phyloP scores from a whole-genome alignment of 352 stramenopile genomes.

The Blastocystis sp. region DNA sequence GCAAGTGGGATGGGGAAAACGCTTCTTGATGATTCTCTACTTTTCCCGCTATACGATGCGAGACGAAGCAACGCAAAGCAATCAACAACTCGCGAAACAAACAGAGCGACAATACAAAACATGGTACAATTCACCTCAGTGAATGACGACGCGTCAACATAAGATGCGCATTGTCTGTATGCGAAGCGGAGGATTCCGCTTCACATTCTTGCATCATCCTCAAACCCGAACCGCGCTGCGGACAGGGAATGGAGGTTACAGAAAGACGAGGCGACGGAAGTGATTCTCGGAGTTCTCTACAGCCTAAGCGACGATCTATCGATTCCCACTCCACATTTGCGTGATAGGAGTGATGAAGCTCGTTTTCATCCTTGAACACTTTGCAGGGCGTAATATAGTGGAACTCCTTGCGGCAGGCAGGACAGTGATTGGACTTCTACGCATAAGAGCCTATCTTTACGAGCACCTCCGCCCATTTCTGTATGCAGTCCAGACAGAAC shows the following conservation, averaged over 20 bases:
- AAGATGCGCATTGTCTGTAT: no score
- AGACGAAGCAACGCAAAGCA: no score
- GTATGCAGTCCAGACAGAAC: slow-evolving; percentile 19
- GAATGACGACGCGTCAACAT: not conserved
- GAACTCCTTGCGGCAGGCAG: not conserved
- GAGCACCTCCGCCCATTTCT: slow-evolving; percentile 4
- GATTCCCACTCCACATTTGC: not conserved
- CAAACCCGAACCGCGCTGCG: not conserved
- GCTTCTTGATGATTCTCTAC: no score
- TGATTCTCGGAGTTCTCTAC: not conserved
- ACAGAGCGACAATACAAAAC: no score
- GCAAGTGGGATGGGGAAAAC: no score
- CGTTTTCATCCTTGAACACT: slow-evolving; percentile 21
- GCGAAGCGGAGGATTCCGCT: no score
- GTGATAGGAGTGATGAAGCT: not conserved
- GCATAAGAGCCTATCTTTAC: not conserved
- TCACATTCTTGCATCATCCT: not conserved
- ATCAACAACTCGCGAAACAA: no score
- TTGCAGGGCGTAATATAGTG: slow-evolving; percentile 27
- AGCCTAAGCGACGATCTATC: not conserved
- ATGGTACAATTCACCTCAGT: not conserved
- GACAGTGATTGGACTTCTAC: slow-evolving; percentile 37
- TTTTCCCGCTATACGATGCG: no score
- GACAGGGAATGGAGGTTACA: not conserved
- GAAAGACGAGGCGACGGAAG: not conserved